These are phyloP conservation scores for Lipomyces sp. DNA, from an alignment of 805 yeast genomes.

Conservation along the genomic window DNA sequence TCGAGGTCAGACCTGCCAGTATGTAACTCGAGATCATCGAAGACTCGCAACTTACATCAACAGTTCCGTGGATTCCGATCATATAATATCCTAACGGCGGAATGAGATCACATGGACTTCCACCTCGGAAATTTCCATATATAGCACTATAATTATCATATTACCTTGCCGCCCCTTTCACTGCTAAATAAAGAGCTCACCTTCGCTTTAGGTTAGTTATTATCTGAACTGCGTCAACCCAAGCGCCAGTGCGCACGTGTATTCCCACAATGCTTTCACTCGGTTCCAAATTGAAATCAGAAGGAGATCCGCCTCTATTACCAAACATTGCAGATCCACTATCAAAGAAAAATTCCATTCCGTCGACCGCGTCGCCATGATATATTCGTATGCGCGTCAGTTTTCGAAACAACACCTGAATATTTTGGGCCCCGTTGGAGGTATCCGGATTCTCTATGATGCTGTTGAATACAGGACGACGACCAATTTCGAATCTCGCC, in stretches of 20 bases:
- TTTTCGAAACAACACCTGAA: slow-evolving; percentile 29
- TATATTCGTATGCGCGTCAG: slow-evolving; percentile 64
- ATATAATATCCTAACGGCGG: slow-evolving; percentile 67
- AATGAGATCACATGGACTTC: slow-evolving; percentile 59
- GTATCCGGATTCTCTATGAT: slow-evolving; percentile 3
- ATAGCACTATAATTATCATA: slow-evolving; percentile 47
- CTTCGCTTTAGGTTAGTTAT: slow-evolving; percentile 51
- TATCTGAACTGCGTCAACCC: slow-evolving; percentile 88
- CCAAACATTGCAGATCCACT: slow-evolving; percentile 46
- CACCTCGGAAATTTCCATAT: slow-evolving; percentile 75
- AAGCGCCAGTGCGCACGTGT: slow-evolving; percentile 72
- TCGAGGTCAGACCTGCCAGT: neutral
- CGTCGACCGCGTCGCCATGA: slow-evolving; percentile 82
- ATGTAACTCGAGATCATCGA: neutral
- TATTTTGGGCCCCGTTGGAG: neutral
- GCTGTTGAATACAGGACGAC: slow-evolving; percentile 33
- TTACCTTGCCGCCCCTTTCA: slow-evolving; percentile 45
- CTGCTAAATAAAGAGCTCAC: slow-evolving; percentile 40
- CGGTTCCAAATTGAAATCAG: slow-evolving; percentile 58
- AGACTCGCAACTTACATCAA: slow-evolving; percentile 46
- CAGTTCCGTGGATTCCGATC: slow-evolving; percentile 73
- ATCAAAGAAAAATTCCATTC: slow-evolving; percentile 60
- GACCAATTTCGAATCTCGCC: slow-evolving; percentile 13
- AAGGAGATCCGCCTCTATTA: slow-evolving; percentile 48
- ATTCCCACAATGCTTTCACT: slow-evolving; percentile 69